Base-by-base conservation (phyloP, 352 stramenopile species). In the Phytophthora fragariaefolia region DNA sequence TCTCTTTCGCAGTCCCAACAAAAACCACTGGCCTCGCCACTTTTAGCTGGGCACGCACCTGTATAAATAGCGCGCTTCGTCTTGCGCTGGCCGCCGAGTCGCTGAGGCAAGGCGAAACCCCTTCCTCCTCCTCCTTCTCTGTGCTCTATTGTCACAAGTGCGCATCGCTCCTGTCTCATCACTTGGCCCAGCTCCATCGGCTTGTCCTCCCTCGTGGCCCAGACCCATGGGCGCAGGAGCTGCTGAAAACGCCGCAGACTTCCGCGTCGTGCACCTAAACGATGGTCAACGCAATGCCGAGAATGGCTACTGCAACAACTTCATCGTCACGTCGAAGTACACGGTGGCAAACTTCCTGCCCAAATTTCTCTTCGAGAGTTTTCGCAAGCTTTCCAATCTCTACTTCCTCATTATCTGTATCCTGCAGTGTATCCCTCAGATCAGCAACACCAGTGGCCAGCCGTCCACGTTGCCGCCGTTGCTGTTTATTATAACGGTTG, bases 341-440 rank as follows among this genome's bases (percentile, higher is more conserved):
- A 96, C 90, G 27, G 48, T 81, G 15, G 65, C 90, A 12, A 95
- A 77, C 59, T 98, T 98, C 63, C 30, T 98, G 49, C 91, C 91
- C 36, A 96, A 93, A 58, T 98, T 98, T 40, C 79, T 98, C 30
- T 95, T 96, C 46, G 92, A 98, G 72, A 91, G 80, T 30, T 95
- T 95, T 64, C 85, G 85, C 23, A 97, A 97, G 69, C 80, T 97
- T 36, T 93, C 93, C 27, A 98, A 98, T 38, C 69, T 97, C 43
- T 98, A 98, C 76, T 98, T 98, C 67, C 77, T 98, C 18, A 40
- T 95, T 51, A 92, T 98, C 62, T 95, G 87, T 26, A 91, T 90
- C 26, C 71, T 95, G 51, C 89, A 97, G 49, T 91, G 81, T 38
- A 93, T 98, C 63, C 88, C 88, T 22, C 58, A 82, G 28, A 97